These are phyloP conservation scores for Chenopodium album DNA, from an alignment of 148 eudicot species.

Conservation along the genomic window DNA sequence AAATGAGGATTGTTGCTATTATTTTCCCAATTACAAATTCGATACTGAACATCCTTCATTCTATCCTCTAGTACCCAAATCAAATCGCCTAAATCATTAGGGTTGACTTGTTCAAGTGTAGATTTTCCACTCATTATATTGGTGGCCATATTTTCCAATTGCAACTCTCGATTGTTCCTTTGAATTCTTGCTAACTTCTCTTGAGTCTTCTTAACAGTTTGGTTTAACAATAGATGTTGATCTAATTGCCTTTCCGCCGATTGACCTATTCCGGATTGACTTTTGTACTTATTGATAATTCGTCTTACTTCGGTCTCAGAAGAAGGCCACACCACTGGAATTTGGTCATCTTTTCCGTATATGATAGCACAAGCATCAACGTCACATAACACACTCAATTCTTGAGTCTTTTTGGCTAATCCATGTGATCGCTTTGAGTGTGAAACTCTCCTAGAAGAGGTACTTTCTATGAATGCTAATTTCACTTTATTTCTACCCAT, in stretches of 20 bases:
- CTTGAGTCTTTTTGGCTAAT: background rate
- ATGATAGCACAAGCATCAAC: conserved; percentile 1
- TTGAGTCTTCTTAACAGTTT: background rate
- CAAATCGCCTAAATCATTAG: background rate
- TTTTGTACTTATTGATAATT: background rate
- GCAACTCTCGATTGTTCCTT: conserved; percentile 1
- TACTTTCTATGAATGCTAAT: background rate
- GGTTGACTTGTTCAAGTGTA: background rate
- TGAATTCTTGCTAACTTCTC: background rate
- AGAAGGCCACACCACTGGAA: background rate
- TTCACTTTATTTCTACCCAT: conserved; percentile 2
- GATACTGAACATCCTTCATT: background rate
- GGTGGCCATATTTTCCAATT: conserved; percentile 3
- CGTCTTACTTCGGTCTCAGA: background rate
- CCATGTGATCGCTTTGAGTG: background rate
- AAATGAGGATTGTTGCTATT: background rate
- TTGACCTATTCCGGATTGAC: background rate
- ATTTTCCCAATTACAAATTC: background rate
- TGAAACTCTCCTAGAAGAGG: background rate
- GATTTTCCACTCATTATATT: background rate
- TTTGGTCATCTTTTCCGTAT: background rate
- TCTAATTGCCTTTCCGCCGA: background rate
- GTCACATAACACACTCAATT: background rate
- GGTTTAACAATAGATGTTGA: background rate
- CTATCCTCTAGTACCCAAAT: conserved; percentile 10